phyloP scores from a whole-genome alignment of 352 stramenopile species.

The Globisporangium solare region DNA sequence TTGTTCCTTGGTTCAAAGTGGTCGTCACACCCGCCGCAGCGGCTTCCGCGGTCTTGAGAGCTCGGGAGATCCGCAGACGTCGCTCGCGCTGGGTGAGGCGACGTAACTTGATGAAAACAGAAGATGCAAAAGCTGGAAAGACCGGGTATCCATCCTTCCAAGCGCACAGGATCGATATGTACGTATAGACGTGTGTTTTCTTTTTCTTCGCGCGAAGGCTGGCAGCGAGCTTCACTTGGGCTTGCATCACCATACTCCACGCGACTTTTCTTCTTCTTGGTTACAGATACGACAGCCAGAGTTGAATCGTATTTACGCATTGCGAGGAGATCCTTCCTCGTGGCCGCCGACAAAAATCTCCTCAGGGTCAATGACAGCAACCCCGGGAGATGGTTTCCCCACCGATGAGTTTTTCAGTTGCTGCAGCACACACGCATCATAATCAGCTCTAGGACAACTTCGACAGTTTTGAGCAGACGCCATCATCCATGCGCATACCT shows the following conservation, averaged over 20 bases:
- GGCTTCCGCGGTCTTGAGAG: background rate
- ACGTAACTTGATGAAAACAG: slow-evolving; percentile 18
- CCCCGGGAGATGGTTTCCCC: slow-evolving; percentile 28
- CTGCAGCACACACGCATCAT: slow-evolving; percentile 13
- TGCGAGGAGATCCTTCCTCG: slow-evolving; percentile 28
- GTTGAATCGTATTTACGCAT: slow-evolving; percentile 21
- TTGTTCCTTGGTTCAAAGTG: slow-evolving; percentile 9
- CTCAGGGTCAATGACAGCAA: slow-evolving; percentile 50
- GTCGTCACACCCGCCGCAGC: background rate
- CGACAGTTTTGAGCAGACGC: background rate
- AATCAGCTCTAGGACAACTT: background rate
- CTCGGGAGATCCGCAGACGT: background rate
- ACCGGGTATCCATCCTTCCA: slow-evolving; percentile 1
- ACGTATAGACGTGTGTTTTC: slow-evolving; percentile 9
- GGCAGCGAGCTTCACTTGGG: slow-evolving; percentile 1
- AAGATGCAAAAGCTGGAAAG: slow-evolving; percentile 16
- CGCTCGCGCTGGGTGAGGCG: background rate
- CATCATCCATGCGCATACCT: slow-evolving; percentile 21
- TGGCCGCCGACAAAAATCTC: slow-evolving; percentile 49
- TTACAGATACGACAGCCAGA: slow-evolving; percentile 5
- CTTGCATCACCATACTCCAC: background rate
- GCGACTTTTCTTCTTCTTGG: slow-evolving; percentile 6
- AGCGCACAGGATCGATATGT: slow-evolving; percentile 12
- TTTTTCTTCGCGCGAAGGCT: slow-evolving; percentile 5
- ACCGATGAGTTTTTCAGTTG: slow-evolving; percentile 57